phyloP scores from a whole-genome alignment of 106 monocot genomes.

The Triglochin maritima region DNA sequence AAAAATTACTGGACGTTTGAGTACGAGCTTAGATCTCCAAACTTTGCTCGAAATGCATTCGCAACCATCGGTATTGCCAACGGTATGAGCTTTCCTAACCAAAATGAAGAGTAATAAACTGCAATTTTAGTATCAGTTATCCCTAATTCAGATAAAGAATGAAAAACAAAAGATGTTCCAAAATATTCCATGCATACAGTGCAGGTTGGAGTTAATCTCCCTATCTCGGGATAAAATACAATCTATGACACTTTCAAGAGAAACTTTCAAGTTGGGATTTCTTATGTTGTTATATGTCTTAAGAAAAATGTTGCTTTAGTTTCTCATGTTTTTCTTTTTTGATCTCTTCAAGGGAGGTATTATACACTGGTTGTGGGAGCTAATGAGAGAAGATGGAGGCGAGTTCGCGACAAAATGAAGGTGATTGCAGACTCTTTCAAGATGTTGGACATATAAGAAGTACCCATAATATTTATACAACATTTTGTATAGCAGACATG shows the following conservation, averaged over 20 bases:
- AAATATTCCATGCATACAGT: no score
- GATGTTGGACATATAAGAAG: constrained; percentile 40
- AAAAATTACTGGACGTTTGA: constrained; percentile 97
- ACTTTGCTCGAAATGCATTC: constrained; percentile 57
- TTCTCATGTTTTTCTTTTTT: not conserved
- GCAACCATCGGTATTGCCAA: constrained; percentile 82
- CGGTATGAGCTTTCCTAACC: constrained; percentile 26
- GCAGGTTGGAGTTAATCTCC: no score
- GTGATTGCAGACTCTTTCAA: constrained; percentile 87
- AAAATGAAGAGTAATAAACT: not conserved
- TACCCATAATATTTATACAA: no score
- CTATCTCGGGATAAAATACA: no score
- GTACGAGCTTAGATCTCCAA: constrained; percentile 52
- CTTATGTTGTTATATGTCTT: no score
- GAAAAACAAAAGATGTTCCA: not conserved
- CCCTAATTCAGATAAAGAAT: not conserved
- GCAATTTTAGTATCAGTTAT: not conserved
- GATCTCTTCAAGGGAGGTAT: constrained; percentile 39
- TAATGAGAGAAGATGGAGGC: constrained; percentile 80
- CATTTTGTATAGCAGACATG: no score
- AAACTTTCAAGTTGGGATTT: no score
- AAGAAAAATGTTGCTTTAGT: no score
- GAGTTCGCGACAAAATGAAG: constrained; percentile 59
- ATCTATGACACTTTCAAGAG: no score
- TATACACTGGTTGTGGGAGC: constrained; percentile 86